Base-by-base conservation (phyloP, 2,329 filamentous ascomycete species). In the Thielaviopsis ethacetica region DNA sequence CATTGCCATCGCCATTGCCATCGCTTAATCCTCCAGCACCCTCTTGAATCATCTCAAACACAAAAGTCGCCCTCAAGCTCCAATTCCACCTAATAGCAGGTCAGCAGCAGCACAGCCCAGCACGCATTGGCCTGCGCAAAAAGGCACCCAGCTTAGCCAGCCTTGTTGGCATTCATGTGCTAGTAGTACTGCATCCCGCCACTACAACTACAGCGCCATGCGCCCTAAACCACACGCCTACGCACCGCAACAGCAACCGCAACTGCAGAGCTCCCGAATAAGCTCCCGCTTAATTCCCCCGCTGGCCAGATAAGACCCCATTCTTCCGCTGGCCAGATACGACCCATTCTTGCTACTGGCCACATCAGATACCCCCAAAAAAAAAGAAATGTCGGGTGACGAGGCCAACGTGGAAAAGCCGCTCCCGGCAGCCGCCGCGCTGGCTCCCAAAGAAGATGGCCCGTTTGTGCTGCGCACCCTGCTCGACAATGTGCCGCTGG, bases 391-490 rank as follows among this genome's bases (percentile, higher is more conserved):
- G 59, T 55, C 55, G n/a, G 38, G 38, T 21, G 51, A 57, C 44
- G 50, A 50, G 19, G 51, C 51, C 27, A 15, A 54, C 17, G 26
- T n/a, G 2, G 59, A 61, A 12, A 61, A 58, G 41, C 60, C 57
- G 24, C 10, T 47, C 19, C 57, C 57, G 17, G 57, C 54, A 5
- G 38, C 56, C n/a, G 47, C 56, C 27, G 53, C 47, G 12, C 59
- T 55, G 24, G 49, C 53, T 15, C 49, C 55, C 19, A 50, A 52
- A 3, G 57, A 58, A 47, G 55, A 60, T 53, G 85, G 84, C 7
- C 83, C 86, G 19, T 91, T 84, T 67, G 77, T 88, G 60, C 73
- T 91, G 65, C 83, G 84, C 67, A 80, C 81, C 62, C 74, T 91
- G 62, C 77, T 91, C 61, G 76, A 83, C 62, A 78, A 85, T 66